Evolutionary conservation across 75 land plant species (phyloP).

Genomic region (Gnetum montanum): DNA sequence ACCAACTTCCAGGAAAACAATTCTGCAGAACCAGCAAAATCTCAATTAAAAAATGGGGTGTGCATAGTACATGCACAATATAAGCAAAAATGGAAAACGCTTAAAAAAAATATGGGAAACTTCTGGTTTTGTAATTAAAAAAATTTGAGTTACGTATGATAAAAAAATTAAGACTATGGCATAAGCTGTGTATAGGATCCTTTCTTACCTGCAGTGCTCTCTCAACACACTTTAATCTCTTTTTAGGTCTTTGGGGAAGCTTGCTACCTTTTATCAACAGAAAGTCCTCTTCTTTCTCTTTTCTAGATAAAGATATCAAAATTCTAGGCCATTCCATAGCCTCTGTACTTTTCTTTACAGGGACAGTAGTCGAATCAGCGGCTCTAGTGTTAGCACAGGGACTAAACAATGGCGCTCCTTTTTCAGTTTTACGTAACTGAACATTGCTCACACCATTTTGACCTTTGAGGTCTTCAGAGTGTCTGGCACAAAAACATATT

Average conservation of each 20-base stretch:
- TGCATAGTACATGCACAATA: neutral
- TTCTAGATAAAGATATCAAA: constrained; percentile 17
- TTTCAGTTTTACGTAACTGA: neutral
- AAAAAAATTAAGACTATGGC: neutral
- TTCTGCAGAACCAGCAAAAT: constrained; percentile 8
- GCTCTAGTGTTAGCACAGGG: neutral
- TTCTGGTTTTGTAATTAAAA: neutral
- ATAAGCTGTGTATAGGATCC: neutral
- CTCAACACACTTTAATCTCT: constrained; percentile 17
- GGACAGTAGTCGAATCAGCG: neutral
- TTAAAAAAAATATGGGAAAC: neutral
- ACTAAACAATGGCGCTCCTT: neutral
- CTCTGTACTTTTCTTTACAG: constrained; percentile 5
- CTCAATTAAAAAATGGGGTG: neutral
- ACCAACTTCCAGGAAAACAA: constrained; percentile 32
- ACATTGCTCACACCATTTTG: neutral
- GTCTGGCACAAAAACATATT: neutral
- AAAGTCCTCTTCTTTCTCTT: constrained; percentile 30
- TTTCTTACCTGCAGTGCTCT: constrained; percentile 17
- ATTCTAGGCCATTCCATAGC: constrained; percentile 25
- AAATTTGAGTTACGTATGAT: neutral
- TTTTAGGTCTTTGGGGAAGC: constrained; percentile 27
- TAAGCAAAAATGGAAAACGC: neutral
- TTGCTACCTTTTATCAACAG: constrained; percentile 20
- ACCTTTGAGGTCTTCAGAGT: neutral